phyloP scores from a whole-genome alignment of 768 basidiomycete species.

The Asterophora lycoperdoides region DNA sequence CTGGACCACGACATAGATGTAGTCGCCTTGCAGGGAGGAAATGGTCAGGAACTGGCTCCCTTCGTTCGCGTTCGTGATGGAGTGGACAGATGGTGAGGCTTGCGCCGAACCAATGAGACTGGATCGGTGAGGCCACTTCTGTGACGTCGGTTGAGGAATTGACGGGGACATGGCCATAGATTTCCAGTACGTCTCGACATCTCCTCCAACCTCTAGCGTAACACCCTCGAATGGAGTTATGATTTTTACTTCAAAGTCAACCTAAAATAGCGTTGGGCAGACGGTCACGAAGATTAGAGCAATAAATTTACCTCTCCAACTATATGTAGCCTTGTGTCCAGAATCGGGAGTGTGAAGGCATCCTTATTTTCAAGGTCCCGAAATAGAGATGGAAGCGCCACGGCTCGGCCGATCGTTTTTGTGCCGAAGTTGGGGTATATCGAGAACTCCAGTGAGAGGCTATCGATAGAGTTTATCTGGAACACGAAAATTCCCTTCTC shows the following conservation, averaged over 20 bases:
- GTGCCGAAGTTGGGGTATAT: constrained; percentile 97
- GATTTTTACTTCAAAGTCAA: constrained; percentile 83
- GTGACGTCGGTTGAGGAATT: constrained; percentile 32
- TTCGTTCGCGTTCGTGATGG: constrained; percentile 40
- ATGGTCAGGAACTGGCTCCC: constrained; percentile 66
- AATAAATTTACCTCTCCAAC: constrained; percentile 76
- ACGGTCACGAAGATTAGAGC: constrained; percentile 6
- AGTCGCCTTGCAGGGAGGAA: constrained; percentile 87
- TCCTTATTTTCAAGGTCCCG: constrained; percentile 48
- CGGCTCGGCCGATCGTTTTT: constrained; percentile 91
- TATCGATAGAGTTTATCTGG: constrained; percentile 72
- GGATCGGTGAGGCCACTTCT: constrained; percentile 38
- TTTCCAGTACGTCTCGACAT: constrained; percentile 99
- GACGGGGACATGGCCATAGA: constrained; percentile 57
- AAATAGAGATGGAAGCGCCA: constrained; percentile 77
- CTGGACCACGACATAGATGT: constrained; percentile 83
- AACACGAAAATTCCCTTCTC: constrained; percentile 75
- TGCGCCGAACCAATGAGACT: constrained; percentile 52
- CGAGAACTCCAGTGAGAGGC: constrained; percentile 84
- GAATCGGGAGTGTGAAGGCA: constrained; percentile 65
- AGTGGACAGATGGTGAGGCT: constrained; percentile 68
- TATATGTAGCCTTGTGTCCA: constrained; percentile 89
- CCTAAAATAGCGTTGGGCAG: constrained; percentile 37
- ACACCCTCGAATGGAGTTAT: constrained; percentile 89
- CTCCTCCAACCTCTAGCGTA: constrained; percentile 90